These are phyloP conservation scores for Penicillium brasilianum DNA, from an alignment of 2,329 filamentous ascomycete species.

Conservation along the genomic window DNA sequence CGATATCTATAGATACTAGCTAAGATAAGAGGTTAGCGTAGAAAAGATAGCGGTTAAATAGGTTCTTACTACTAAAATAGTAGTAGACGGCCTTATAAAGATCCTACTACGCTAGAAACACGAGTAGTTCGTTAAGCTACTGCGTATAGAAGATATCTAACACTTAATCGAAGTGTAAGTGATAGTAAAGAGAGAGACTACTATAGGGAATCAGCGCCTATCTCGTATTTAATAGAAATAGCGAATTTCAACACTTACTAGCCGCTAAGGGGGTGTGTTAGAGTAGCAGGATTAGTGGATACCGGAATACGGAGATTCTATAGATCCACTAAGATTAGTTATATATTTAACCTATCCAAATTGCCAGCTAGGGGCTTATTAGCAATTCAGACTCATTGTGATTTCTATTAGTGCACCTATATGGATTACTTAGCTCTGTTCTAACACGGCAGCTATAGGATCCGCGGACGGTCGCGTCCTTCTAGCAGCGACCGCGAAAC, in stretches of 20 bases:
- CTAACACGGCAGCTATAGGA: no score
- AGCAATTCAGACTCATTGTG: no score
- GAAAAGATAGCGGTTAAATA: not conserved
- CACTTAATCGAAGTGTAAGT: not conserved
- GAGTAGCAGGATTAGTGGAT: no score
- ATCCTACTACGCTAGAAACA: slow-evolving; percentile 7
- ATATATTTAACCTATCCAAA: no score
- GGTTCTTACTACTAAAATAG: slow-evolving; percentile 4
- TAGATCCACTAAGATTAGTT: no score
- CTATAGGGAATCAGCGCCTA: not conserved
- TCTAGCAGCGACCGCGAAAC: no score
- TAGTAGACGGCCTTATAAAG: slow-evolving; percentile 11
- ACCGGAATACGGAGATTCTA: no score
- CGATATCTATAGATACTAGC: not conserved
- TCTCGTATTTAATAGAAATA: not conserved
- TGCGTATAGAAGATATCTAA: not conserved
- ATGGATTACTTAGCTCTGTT: no score
- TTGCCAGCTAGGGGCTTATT: no score
- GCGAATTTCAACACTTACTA: not conserved
- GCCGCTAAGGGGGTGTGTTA: not conserved
- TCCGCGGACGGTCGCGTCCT: no score
- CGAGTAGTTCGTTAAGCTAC: not conserved
- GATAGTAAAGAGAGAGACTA: slow-evolving; percentile 16
- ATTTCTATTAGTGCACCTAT: no score
- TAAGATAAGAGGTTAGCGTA: not conserved